A percentile compares a stretch with the other conserved stretches of the same genome.
These are phyloP conservation scores for Candida lessepsii DNA, from an alignment of 805 yeast species.

Conservation along the genomic window DNA sequence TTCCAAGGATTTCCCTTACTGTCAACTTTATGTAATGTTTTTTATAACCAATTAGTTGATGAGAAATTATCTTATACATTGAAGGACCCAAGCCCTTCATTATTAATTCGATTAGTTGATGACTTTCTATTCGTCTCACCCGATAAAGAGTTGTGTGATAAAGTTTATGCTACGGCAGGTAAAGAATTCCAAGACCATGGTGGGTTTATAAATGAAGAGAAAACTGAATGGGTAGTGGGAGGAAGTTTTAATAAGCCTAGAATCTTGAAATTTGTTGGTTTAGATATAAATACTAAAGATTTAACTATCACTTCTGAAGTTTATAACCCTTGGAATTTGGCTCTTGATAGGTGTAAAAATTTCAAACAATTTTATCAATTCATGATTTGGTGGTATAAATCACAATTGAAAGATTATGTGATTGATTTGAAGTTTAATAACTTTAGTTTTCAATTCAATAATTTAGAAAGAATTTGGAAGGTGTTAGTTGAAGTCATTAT, in stretches of 20 bases:
- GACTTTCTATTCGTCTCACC: constrained; percentile 77
- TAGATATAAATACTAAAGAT: constrained; percentile 19
- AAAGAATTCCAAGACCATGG: constrained; percentile 27
- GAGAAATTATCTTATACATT: constrained; percentile 23
- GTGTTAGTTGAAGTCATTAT: background rate
- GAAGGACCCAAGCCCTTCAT: constrained; percentile 23
- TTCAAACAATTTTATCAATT: constrained; percentile 16
- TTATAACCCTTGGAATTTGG: constrained; percentile 10
- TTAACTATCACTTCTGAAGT: constrained; percentile 6
- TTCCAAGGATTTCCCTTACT: constrained; percentile 86
- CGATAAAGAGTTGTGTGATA: constrained; percentile 20
- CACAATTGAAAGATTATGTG: constrained; percentile 18
- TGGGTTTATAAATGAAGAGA: constrained; percentile 33
- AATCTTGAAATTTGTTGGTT: constrained; percentile 29
- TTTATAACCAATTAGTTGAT: constrained; percentile 61
- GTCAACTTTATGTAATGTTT: constrained; percentile 67
- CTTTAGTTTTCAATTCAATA: constrained; percentile 14
- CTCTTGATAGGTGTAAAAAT: constrained; percentile 9
- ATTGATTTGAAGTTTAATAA: constrained; percentile 17
- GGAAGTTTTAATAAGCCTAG: background rate
- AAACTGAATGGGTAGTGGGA: constrained; percentile 21
- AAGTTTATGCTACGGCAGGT: constrained; percentile 18
- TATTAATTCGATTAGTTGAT: constrained; percentile 65
- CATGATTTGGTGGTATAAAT: constrained; percentile 23
- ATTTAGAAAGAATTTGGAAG: constrained; percentile 15